Evolutionary conservation across 768 basidiomycete species (phyloP).

Genomic region (Tubosaeta sp.): DNA sequence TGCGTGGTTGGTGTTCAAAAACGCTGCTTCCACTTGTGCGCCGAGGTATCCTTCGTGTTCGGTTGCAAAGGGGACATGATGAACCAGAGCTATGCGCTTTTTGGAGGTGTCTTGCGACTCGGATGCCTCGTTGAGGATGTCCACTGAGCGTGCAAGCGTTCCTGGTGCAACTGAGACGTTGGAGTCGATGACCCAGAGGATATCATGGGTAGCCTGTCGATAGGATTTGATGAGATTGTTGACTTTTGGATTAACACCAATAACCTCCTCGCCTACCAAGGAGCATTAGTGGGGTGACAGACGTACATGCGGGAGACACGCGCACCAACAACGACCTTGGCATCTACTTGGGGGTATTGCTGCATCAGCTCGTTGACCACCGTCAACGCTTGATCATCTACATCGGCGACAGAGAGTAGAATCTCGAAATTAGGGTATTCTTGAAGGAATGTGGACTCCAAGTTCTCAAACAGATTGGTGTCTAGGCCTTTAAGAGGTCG

Average conservation of each 20-base stretch:
- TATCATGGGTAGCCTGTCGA: slow-evolving; percentile 74
- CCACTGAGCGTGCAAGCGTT: slow-evolving; percentile 82
- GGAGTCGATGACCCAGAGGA: slow-evolving; percentile 97
- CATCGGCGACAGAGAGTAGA: slow-evolving; percentile 86
- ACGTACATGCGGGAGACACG: background rate
- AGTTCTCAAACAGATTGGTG: slow-evolving; percentile 91
- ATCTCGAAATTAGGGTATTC: slow-evolving; percentile 93
- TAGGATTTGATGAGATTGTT: slow-evolving; percentile 93
- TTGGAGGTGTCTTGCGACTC: slow-evolving; percentile 32
- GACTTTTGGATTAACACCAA: slow-evolving; percentile 95
- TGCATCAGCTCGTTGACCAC: slow-evolving; percentile 74
- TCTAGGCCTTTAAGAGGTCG: slow-evolving; percentile 95
- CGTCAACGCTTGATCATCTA: slow-evolving; percentile 80
- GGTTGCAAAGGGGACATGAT: slow-evolving; percentile 91
- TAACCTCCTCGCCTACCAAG: slow-evolving; percentile 65
- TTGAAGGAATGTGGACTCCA: slow-evolving; percentile 89
- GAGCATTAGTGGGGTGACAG: background rate
- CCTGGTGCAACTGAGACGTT: slow-evolving; percentile 77
- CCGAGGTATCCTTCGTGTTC: slow-evolving; percentile 69
- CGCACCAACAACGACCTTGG: slow-evolving; percentile 74
- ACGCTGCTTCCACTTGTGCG: slow-evolving; percentile 85
- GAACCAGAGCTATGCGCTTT: slow-evolving; percentile 74
- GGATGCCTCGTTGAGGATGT: slow-evolving; percentile 52
- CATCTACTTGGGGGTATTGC: slow-evolving; percentile 74
- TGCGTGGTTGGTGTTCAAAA: slow-evolving; percentile 95